These are phyloP conservation scores for Cucumis sativus DNA, from an alignment of 306 rosid species.

Conservation along the genomic window Cucumber_9930_V3 NC_026661.2:1290001-1290500, in stretches of 20 bases:
- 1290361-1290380: not conserved
- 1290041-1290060: not conserved
- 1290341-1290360: not conserved
- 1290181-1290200: constrained; percentile 1
- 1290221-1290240: constrained; percentile 1
- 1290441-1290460: not conserved
- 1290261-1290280: not conserved
- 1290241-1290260: constrained; percentile 5
- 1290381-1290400: not conserved
- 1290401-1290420: not conserved
- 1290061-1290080: not conserved
- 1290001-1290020: not conserved
- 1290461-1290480: not conserved
- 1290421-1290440: no score
- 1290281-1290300: not conserved
- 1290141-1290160: not conserved
- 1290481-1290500: not conserved
- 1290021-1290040: not conserved
- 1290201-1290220: not conserved
- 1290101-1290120: not conserved
- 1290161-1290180: not conserved
- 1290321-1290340: not conserved
- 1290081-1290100: not conserved
- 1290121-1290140: not conserved
- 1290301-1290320: not conserved